Percentiles rank a stretch among this genome's conserved stretches.
phyloP scores from a whole-genome alignment of 2,329 filamentous ascomycete species.

The Pestalotiopsis sp. region DNA sequence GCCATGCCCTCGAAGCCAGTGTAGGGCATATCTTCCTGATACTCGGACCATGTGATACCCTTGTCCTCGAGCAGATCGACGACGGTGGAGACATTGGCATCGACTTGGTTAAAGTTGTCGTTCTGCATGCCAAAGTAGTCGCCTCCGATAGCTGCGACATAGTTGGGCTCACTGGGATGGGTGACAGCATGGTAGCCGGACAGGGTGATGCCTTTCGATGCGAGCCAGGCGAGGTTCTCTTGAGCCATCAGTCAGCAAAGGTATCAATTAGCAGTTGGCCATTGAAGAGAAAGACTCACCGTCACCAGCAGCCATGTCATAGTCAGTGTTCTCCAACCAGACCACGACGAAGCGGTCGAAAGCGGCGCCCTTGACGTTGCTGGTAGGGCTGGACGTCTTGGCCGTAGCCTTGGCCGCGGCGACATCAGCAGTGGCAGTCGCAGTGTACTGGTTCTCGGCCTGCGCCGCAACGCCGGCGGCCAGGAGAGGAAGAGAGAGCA shows the following conservation, averaged over 20 bases:
- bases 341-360: constrained; percentile 75
- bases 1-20: constrained; percentile 68
- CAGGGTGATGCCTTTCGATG: constrained; percentile 63
- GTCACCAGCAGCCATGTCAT: constrained; percentile 63
- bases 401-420: constrained; percentile 61
- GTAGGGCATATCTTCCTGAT: constrained; percentile 79
- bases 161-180: constrained; percentile 78
- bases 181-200: constrained; percentile 63
- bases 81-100: constrained; percentile 64
- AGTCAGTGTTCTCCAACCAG: constrained; percentile 80
- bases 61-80: constrained; percentile 69
- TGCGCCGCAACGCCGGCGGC: constrained; percentile 21
- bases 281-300: constrained; percentile 41
- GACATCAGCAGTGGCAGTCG: constrained; percentile 52
- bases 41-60: constrained; percentile 69
- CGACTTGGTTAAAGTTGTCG: constrained; percentile 63
- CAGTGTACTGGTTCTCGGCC: constrained; percentile 43
- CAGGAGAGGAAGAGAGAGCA: constrained; percentile 23
- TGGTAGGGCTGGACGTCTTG: constrained; percentile 60
- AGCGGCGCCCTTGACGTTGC: constrained; percentile 67
- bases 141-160: constrained; percentile 67
- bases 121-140: constrained; percentile 75
- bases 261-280: constrained; percentile 18
- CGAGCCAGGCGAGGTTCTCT: constrained; percentile 59
- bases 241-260: constrained; percentile 2